phyloP scores from a whole-genome alignment of 2,329 filamentous ascomycete genomes.

The Fusarium bulbicola region DNA sequence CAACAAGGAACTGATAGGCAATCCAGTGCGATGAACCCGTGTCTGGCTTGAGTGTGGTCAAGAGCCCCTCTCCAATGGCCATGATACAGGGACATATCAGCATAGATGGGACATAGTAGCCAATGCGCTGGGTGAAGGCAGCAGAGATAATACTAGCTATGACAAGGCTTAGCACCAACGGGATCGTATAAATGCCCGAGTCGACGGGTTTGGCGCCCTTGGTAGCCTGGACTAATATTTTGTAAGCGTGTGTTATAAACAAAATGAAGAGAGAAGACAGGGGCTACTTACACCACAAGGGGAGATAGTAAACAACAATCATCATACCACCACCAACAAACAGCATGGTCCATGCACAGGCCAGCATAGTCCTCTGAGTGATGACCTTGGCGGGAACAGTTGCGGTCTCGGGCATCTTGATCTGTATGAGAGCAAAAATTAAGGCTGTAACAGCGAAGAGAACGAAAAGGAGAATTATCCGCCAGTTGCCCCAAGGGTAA shows the following conservation, averaged over 20 bases:
- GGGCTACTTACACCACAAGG: conserved; percentile 61
- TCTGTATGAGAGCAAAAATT: conserved; percentile 62
- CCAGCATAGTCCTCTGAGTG: conserved; percentile 63
- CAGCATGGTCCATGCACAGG: conserved; percentile 56
- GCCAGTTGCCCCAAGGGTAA: conserved; percentile 62
- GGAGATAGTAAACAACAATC: conserved; percentile 63
- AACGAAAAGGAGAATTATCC: conserved; percentile 63
- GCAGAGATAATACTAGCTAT: conserved; percentile 61
- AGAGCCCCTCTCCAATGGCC: conserved; percentile 63
- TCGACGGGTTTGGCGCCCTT: conserved; percentile 61
- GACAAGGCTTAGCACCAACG: conserved; percentile 64
- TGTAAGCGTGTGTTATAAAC: conserved; percentile 22
- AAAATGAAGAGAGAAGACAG: background rate
- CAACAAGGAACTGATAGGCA: conserved; percentile 66
- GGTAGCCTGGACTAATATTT: conserved; percentile 62
- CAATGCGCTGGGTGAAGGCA: conserved; percentile 59
- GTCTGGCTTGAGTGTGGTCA: conserved; percentile 62
- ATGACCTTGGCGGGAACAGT: conserved; percentile 66
- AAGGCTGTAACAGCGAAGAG: conserved; percentile 57
- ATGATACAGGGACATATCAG: conserved; percentile 59
- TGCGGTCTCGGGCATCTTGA: conserved; percentile 63
- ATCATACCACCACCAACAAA: conserved; percentile 62
- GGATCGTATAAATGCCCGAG: conserved; percentile 66
- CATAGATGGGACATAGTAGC: conserved; percentile 70
- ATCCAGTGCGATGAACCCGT: conserved; percentile 65